Base-by-base conservation (phyloP, 2,329 filamentous ascomycete species). In the Fusarium sp. region DNA sequence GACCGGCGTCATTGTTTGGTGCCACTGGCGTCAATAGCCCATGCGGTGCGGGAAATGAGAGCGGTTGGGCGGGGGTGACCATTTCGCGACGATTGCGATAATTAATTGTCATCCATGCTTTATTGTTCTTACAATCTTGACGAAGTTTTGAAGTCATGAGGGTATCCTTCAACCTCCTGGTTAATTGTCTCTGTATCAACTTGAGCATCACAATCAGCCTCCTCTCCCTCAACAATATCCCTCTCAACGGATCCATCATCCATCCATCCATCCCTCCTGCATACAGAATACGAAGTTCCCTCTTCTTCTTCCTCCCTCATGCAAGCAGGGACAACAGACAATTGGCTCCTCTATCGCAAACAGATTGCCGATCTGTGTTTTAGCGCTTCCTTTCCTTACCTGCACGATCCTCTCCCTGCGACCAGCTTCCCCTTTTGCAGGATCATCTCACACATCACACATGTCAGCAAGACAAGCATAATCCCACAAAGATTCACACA, bases 301-400 rank as follows among this genome's bases (percentile, higher is more conserved):
- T 46, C 42, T n/a, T 46, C 42, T n/a, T 46, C 42, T 16, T 46
- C 42, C 42, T 46, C 42, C 42, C 42, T 46, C 42, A 46, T 46
- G 42, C 42, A 46, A 5, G 42, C 20, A 46, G 42, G 23, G 42
- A 27, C 42, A 46, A 46, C 42, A 46, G 23, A 11, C 42, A 44
- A 46, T 46, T 46, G 42, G 42, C 42, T n/a, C 40, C 23, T 53
- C 18, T 53, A 53, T 53, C 50, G 50, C 50, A 53, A 18, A 34
- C 50, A 18, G 50, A 34, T 20, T 53, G 50, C 29, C 29, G 50
- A 55, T 55, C 31, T 36, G 31, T 33, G 51, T 34, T 23, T 55
- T 25, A 55, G 51, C 51, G 31, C 33, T 36, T 36, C 29, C 50
- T 27, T 36, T 36, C 29, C 50, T 27, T 46, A 9, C 42, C 42